phyloP scores from a whole-genome alignment of 1,284 basidiomycete species.

The Ceraceosorus guamensis region DNA sequence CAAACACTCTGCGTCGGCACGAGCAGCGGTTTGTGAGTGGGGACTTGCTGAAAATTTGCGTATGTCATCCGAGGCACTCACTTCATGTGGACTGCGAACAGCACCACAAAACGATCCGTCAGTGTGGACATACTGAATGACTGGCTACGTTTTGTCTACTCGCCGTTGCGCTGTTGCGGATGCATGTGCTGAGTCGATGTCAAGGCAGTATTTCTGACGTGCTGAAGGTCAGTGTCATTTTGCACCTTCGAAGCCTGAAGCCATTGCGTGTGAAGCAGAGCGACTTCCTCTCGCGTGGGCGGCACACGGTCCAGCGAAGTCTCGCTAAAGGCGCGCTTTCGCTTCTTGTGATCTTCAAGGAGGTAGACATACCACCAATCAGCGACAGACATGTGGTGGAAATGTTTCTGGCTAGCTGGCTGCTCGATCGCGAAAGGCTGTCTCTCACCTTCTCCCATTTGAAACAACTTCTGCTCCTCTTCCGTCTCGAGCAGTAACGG shows the following conservation, averaged over 20 bases:
- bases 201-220: slow-evolving; percentile 9
- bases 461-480: slow-evolving; percentile 39
- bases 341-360: slow-evolving; percentile 41
- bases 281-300: slow-evolving; percentile 46
- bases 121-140: too few species aligned
- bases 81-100: slow-evolving; percentile 30
- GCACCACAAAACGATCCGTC: too few species aligned
- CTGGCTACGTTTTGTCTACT: too few species aligned
- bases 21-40: too few species aligned
- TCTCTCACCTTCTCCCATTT: slow-evolving; percentile 45
- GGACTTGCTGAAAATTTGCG: too few species aligned
- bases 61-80: too few species aligned
- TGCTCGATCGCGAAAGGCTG: too few species aligned
- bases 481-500: slow-evolving; percentile 31
- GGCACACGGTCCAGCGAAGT: slow-evolving; percentile 38
- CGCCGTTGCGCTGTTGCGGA: slow-evolving; percentile 38
- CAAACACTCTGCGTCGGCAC: slow-evolving; percentile 26
- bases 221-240: not conserved
- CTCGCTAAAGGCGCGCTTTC: slow-evolving; percentile 34
- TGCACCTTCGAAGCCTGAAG: slow-evolving; percentile 8
- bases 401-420: too few species aligned
- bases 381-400: too few species aligned
- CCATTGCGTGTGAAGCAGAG: slow-evolving; percentile 44
- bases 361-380: too few species aligned
- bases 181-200: slow-evolving; percentile 42